Conservation (phyloP, 306 rosid genomes). For the Castanopsis chinensis region DNA sequence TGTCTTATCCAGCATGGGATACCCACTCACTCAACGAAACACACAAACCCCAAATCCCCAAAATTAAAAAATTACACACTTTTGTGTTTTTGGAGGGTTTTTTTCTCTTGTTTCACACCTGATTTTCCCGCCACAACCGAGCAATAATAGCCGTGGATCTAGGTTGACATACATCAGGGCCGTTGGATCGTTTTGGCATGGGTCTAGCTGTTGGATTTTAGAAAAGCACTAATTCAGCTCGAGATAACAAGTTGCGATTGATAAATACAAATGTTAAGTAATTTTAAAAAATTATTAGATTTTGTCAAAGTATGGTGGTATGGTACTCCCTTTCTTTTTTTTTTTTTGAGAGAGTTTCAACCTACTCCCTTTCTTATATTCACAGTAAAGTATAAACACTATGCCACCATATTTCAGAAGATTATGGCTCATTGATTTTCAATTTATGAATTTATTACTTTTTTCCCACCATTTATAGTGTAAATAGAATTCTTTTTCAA, state of each 20-base stretch:
- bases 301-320: accelerated
- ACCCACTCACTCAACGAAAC: slow-evolving; percentile 17
- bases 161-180: not conserved
- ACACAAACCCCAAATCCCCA: not conserved
- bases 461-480: accelerated
- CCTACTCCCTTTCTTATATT: accelerated
- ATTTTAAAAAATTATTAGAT: not conserved
- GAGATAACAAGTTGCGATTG: too few species aligned
- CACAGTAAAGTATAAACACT: too few species aligned
- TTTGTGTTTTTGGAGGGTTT: not conserved
- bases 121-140: slow-evolving; percentile 54
- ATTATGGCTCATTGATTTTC: too few species aligned
- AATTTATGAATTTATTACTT: too few species aligned
- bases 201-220: slow-evolving; percentile 24
- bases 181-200: slow-evolving; percentile 22
- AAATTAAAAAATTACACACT: not conserved
- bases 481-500: too few species aligned
- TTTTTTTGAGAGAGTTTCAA: too few species aligned
- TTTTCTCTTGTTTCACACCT: not conserved
- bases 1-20: slow-evolving; percentile 56
- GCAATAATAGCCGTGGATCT: slow-evolving; percentile 35
- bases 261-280: not conserved
- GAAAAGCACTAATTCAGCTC: too few species aligned
- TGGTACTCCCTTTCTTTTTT: accelerated
- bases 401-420: accelerated